phyloP scores from a whole-genome alignment of 345 rosid genomes.

The Fremontodendron californicum region DNA sequence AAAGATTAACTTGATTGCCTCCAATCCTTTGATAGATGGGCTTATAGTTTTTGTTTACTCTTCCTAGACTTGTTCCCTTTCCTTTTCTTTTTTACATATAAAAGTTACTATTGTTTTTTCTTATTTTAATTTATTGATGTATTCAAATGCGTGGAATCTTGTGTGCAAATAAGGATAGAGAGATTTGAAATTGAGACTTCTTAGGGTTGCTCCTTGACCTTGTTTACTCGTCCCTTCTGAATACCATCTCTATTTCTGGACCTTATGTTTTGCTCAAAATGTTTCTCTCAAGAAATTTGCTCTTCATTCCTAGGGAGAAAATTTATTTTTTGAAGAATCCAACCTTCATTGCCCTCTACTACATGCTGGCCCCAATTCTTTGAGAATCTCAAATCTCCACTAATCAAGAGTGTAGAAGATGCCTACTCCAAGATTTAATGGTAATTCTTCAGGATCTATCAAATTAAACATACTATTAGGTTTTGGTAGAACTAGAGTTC shows the following conservation, averaged over 20 bases:
- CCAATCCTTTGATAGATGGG: not conserved
- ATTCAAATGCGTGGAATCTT: not conserved
- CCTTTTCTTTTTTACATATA: not conserved
- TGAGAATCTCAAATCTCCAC: not conserved
- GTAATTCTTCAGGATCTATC: not conserved
- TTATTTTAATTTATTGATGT: not conserved
- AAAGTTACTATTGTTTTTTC: not conserved
- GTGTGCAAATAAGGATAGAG: not conserved
- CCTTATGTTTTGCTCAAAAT: not conserved
- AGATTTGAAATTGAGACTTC: not conserved
- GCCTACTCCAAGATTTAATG: not conserved
- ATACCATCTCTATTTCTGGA: not conserved
- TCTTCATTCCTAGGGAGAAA: conserved; percentile 10
- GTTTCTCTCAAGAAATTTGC: conserved; percentile 1
- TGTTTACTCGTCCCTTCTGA: not conserved
- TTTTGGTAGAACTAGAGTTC: not conserved
- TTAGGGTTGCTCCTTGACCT: not conserved
- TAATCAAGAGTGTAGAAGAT: not conserved
- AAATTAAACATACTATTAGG: not conserved
- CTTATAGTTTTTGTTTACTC: not conserved
- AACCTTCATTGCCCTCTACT: conserved; percentile 17
- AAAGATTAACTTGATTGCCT: too few relatives aligned
- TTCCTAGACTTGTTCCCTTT: not conserved
- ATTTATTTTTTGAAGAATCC: not conserved
- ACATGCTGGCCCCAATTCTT: not conserved